Percentiles rank a stretch among this genome's conserved stretches.
These are phyloP conservation scores for Leucocoprinus leucothites DNA, from an alignment of 768 basidiomycete species.

Conservation along the genomic window DNA sequence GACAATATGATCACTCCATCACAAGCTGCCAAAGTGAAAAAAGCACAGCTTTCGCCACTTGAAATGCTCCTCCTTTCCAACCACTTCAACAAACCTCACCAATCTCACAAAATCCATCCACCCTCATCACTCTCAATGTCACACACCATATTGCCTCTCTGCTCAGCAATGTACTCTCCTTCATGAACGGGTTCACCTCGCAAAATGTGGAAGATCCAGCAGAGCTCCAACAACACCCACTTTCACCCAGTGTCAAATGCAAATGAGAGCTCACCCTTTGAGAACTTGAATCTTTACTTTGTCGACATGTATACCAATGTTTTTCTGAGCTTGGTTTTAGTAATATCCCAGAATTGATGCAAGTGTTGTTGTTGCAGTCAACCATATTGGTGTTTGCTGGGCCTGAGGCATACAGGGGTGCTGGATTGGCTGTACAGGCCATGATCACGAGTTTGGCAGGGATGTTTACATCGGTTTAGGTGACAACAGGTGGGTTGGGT, in stretches of 20 bases:
- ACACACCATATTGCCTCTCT: constrained; percentile 84
- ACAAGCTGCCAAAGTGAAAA: constrained; percentile 51
- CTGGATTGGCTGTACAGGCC: constrained; percentile 82
- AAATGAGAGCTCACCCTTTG: constrained; percentile 56
- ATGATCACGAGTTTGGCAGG: constrained; percentile 87
- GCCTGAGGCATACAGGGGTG: constrained; percentile 52
- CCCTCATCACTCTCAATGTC: constrained; percentile 86
- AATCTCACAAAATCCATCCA: constrained; percentile 60
- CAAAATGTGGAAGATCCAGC: constrained; percentile 64
- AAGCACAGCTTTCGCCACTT: constrained; percentile 63
- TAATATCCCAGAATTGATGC: constrained; percentile 80
- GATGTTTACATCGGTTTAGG: constrained; percentile 83
- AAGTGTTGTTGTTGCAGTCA: constrained; percentile 75
- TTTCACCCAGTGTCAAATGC: constrained; percentile 21
- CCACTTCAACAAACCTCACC: constrained; percentile 74
- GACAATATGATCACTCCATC: constrained; percentile 46
- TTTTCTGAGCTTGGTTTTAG: constrained; percentile 80
- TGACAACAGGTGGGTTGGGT: constrained; percentile 82
- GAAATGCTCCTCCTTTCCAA: constrained; percentile 85
- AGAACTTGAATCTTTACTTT: constrained; percentile 79
- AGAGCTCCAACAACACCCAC: constrained; percentile 35
- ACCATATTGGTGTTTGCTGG: constrained; percentile 82
- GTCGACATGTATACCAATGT: constrained; percentile 85
- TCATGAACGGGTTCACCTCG: constrained; percentile 78
- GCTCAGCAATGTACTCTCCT: constrained; percentile 85